Evolutionary conservation across 148 eudicot genomes (phyloP).

Genomic region (Salicornia ramosissima): DNA sequence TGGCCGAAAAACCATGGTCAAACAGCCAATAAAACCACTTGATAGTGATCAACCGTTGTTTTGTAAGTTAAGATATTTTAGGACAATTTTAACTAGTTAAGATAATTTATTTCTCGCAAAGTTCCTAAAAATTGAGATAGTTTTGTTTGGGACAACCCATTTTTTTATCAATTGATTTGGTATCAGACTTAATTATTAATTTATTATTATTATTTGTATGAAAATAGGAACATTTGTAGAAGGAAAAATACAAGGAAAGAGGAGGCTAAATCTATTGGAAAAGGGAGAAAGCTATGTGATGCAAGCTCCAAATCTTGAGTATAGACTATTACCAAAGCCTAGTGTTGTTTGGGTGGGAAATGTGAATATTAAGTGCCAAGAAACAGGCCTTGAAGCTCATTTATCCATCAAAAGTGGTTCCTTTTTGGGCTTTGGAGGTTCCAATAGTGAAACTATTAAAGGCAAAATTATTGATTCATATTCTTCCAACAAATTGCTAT

Average conservation of each 20-base stretch:
- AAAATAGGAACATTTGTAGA: slow-evolving; percentile 56
- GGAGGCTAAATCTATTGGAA: slow-evolving; percentile 42
- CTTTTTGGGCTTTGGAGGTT: slow-evolving; percentile 37
- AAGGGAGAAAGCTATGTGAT: slow-evolving; percentile 55
- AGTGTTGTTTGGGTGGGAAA: slow-evolving; percentile 59
- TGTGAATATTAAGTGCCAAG: slow-evolving; percentile 50
- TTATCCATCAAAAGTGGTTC: slow-evolving; percentile 43
- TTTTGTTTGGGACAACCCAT: no score
- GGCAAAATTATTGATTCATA: slow-evolving; percentile 53
- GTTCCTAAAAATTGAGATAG: no score
- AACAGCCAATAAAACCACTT: no score
- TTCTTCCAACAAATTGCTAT: slow-evolving; percentile 42
- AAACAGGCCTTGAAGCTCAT: slow-evolving; percentile 61
- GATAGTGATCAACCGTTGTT: no score
- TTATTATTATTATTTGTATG: no score
- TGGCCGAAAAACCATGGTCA: no score
- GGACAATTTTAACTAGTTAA: no score
- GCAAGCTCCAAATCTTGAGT: slow-evolving; percentile 52
- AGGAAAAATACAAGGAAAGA: slow-evolving; percentile 43
- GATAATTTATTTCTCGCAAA: no score
- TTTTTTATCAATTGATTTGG: no score
- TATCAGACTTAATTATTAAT: no score
- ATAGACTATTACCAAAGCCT: slow-evolving; percentile 59
- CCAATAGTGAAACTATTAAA: slow-evolving; percentile 35
- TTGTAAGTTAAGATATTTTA: no score